Conservation (phyloP, 2,329 filamentous ascomycete species). For the Calonectria crousiana region DNA sequence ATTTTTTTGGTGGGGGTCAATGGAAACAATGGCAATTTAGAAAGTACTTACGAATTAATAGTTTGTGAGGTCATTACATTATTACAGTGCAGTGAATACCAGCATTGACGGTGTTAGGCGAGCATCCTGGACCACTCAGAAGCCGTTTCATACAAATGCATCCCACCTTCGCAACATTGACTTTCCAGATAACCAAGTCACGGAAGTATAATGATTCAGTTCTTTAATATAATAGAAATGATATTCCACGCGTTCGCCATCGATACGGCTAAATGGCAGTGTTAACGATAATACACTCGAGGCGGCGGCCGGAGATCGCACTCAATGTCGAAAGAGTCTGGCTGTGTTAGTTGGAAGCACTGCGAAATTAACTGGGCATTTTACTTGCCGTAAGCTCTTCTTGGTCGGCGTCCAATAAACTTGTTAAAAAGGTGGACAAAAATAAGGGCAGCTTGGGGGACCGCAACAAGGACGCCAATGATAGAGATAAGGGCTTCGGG, state of each 20-base stretch:
- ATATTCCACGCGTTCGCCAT: fast-evolving
- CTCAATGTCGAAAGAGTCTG: not conserved
- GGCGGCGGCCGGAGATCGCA: not conserved
- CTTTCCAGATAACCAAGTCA: no score
- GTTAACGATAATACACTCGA: not conserved
- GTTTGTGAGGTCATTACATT: not conserved
- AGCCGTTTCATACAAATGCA: not conserved
- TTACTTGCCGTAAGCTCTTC: not conserved
- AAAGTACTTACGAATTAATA: not conserved
- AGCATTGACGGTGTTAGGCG: not conserved
- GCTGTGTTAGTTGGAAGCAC: no score
- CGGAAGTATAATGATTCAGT: not conserved
- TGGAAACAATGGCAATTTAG: not conserved
- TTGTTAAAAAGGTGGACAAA: not conserved
- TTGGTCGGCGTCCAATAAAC: not conserved
- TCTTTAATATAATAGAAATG: not conserved
- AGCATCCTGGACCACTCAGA: not conserved
- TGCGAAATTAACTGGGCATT: not conserved
- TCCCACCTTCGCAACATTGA: not conserved
- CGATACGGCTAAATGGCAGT: not conserved
- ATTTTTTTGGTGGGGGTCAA: not conserved
- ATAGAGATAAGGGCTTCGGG: not conserved
- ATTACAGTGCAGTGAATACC: not conserved
- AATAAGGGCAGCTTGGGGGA: not conserved
- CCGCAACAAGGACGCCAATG: not conserved